phyloP scores from a whole-genome alignment of 2,329 filamentous ascomycete genomes.

The Colletotrichum euphorbiae region DNA sequence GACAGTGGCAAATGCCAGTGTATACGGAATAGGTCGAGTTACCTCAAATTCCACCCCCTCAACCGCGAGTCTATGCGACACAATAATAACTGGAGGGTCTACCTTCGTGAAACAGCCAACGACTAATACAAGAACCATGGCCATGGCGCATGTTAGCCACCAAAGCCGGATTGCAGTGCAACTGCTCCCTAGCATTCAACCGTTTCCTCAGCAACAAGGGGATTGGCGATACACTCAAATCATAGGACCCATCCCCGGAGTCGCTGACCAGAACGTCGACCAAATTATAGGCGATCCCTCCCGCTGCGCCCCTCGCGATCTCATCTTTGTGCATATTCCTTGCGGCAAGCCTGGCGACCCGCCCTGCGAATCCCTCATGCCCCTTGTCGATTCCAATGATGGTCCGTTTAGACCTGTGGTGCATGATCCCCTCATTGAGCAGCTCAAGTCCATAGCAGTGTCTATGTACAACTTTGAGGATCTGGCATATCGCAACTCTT shows the following conservation, averaged over 20 bases:
- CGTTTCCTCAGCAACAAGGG: slow-evolving; percentile 6
- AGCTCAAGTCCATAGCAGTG: slow-evolving; percentile 7
- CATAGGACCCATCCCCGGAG: not conserved
- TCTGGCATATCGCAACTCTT: not conserved
- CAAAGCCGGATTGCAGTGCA: not conserved
- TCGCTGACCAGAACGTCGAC: not conserved
- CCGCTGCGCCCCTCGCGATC: slow-evolving; percentile 13
- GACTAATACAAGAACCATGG: not conserved
- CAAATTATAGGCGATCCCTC: slow-evolving; percentile 17
- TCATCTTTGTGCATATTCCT: slow-evolving; percentile 12
- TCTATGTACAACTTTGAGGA: slow-evolving; percentile 1
- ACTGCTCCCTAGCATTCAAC: not conserved
- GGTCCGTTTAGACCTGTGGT: too few species aligned
- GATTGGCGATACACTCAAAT: slow-evolving; percentile 18
- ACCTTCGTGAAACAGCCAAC: not conserved
- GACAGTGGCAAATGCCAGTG: not conserved
- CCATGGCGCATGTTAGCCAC: not conserved
- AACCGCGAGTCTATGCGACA: not conserved
- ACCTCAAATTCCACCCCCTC: slow-evolving; percentile 31
- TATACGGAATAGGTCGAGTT: not conserved
- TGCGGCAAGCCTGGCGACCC: too few species aligned
- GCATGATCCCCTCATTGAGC: slow-evolving; percentile 2
- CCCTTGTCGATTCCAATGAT: not conserved
- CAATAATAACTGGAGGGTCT: not conserved
- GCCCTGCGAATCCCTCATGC: not conserved